phyloP scores from a whole-genome alignment of 352 stramenopile genomes.

The Phytophthora syringae region DNA sequence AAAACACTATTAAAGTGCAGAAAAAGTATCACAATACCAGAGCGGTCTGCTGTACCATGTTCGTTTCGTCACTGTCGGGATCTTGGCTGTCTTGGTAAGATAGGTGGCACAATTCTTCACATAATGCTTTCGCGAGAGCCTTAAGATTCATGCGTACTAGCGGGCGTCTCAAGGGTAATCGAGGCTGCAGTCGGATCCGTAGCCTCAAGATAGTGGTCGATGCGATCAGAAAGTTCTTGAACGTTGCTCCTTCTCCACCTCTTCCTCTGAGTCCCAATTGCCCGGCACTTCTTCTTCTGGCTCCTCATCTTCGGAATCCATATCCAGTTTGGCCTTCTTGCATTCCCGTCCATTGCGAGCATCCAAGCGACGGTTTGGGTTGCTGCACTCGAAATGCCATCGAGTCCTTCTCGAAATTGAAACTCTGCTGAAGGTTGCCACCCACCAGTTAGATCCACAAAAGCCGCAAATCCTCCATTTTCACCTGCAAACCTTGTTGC shows the following conservation, averaged over 20 bases:
- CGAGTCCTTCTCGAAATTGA: neutral
- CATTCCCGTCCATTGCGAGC: neutral
- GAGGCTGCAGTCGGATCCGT: neutral
- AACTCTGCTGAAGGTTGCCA: neutral
- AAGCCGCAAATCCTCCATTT: neutral
- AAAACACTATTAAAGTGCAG: neutral
- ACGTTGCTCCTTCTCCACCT: neutral
- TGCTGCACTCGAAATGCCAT: neutral
- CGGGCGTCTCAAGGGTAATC: neutral
- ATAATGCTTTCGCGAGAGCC: neutral
- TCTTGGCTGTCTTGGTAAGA: neutral
- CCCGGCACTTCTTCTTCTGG: too few relatives aligned
- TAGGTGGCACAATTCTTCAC: neutral
- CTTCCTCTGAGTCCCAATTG: neutral
- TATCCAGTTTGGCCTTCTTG: neutral
- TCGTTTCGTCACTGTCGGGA: neutral
- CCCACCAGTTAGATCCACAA: neutral
- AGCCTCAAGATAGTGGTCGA: neutral
- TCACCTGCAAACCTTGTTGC: neutral
- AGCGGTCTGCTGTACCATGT: neutral
- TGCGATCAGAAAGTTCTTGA: neutral
- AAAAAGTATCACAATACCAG: neutral
- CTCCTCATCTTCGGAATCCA: neutral
- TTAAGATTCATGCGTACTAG: slow-evolving; percentile 8
- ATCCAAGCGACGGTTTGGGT: neutral